Evolutionary conservation across 1,284 basidiomycete species (phyloP).

Genomic region (Tilletiaria anomala): DNA sequence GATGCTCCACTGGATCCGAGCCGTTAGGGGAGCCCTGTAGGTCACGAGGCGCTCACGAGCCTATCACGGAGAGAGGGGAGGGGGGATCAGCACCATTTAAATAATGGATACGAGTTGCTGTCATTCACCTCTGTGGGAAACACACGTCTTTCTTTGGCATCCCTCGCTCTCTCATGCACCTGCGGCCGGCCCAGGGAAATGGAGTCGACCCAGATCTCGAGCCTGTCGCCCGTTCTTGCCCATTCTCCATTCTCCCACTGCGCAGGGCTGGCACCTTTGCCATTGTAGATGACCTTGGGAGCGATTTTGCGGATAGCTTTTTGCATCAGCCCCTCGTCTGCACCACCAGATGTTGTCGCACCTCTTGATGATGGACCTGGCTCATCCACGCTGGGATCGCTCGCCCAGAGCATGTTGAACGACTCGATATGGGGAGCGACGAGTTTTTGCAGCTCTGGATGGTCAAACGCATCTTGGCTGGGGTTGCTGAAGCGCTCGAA

Average conservation of each 20-base stretch:
- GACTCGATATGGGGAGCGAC: constrained; percentile 87
- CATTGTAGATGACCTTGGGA: constrained; percentile 78
- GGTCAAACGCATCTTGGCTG: constrained; percentile 53
- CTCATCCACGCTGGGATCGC: constrained; percentile 12
- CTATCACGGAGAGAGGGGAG: background rate
- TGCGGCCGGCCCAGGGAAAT: constrained; percentile 72
- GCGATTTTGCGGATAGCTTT: background rate
- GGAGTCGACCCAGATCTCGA: constrained; percentile 69
- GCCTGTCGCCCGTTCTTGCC: constrained; percentile 38
- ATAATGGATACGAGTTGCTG: too few relatives aligned
- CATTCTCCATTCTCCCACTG: constrained; percentile 6
- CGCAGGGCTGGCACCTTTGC: constrained; percentile 37
- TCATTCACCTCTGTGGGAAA: constrained; percentile 52
- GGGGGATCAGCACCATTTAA: too few relatives aligned
- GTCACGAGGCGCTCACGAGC: constrained; percentile 72
- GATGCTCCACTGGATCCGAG: constrained; percentile 75
- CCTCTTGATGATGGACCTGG: background rate
- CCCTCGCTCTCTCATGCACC: constrained; percentile 68
- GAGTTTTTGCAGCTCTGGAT: constrained; percentile 79
- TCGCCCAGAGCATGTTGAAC: constrained; percentile 65
- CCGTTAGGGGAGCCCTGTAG: constrained; percentile 81
- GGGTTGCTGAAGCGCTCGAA: constrained; percentile 72
- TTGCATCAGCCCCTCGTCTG: background rate
- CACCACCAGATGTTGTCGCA: background rate
- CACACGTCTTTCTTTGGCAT: constrained; percentile 59